These are phyloP conservation scores for Globisporangium lucens DNA, from an alignment of 352 stramenopile genomes.

Conservation along the genomic window DNA sequence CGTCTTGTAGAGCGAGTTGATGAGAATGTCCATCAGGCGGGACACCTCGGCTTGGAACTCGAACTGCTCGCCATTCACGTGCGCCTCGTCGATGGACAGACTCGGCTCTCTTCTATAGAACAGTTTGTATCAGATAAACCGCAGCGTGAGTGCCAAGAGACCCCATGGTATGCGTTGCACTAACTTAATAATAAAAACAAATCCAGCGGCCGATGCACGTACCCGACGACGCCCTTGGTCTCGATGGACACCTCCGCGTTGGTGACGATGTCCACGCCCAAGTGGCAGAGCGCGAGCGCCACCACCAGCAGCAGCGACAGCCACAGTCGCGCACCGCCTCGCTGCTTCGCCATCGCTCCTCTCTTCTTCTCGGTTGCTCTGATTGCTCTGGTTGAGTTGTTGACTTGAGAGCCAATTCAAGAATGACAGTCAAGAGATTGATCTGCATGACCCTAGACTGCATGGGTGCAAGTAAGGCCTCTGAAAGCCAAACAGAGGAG, in stretches of 20 bases:
- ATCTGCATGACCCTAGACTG: neutral
- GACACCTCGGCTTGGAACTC: constrained; percentile 97
- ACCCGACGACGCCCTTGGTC: constrained; percentile 41
- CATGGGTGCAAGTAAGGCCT: neutral
- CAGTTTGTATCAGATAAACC: constrained; percentile 21
- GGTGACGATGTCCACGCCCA: constrained; percentile 18
- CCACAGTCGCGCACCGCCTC: constrained; percentile 17
- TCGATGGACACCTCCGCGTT: constrained; percentile 36
- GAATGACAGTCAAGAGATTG: constrained; percentile 13
- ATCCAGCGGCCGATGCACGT: constrained; percentile 15
- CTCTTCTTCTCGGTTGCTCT: neutral
- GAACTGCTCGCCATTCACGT: constrained; percentile 74
- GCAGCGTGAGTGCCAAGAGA: constrained; percentile 17
- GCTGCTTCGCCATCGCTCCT: constrained; percentile 9
- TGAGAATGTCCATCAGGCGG: constrained; percentile 92
- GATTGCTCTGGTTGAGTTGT: neutral
- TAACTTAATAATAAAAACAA: neutral
- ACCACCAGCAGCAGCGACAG: constrained; percentile 39
- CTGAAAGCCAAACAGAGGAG: neutral
- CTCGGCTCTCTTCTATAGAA: constrained; percentile 27
- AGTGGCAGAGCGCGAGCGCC: constrained; percentile 30
- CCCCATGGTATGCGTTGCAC: neutral
- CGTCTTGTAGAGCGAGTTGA: constrained; percentile 76
- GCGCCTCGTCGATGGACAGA: constrained; percentile 38
- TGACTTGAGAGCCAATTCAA: constrained; percentile 5